Evolutionary conservation across 2,329 filamentous ascomycete species (phyloP), one percentile per base, ranked within the genome.

Genomic region (Alternaria arbusti): DNA sequence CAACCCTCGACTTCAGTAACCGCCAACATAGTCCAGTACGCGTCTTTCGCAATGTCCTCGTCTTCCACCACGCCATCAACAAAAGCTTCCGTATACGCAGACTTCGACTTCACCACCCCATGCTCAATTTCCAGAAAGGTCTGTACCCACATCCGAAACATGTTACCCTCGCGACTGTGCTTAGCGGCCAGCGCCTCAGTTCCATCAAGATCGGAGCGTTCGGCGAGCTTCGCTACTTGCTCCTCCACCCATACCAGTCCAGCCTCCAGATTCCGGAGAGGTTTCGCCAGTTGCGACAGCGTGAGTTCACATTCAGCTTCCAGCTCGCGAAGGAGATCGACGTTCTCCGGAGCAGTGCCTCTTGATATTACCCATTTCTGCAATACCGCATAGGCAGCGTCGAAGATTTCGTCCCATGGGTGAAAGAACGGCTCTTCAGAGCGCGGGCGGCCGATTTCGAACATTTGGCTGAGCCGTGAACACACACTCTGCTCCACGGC

Each of bases 101-200:
- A 25, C 17, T 45, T 46, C 0, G 40, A 20, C 20, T 36, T 23
- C 5, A 44, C 32, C 11, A 43, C 9, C 3, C 58, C 57, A 10
- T 13, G 11, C 11, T 60, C 66, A 12, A 57, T n/a, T 36, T 68
- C 66, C n/a, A 46, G 7, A 15, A 68, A 62, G 2, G 56, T 59
- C 6, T 49, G 47, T 7, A 66, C 55, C 66, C 66, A 68, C 9
- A 17, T 28, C 22, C 54, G 49, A 44, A 60, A 66, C n/a, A 62
- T 25, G 4, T 52, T 45, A 1, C 66, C 61, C 54, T 66, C 64
- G 7, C 52, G 17, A 9, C 61, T 64, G 22, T 54, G 44, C 20
- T 54, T 54, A 11, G 51, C 17, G 2, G 40, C 40, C 40, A 61
- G 25, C 15, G 25, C 7, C 6, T 51, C 59, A 15, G 12, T 30